Evolutionary conservation across 805 yeast genomes (phyloP), one percentile per base, ranked within the genome.

Genomic region (Cyberlindnera xylosilytica): DNA sequence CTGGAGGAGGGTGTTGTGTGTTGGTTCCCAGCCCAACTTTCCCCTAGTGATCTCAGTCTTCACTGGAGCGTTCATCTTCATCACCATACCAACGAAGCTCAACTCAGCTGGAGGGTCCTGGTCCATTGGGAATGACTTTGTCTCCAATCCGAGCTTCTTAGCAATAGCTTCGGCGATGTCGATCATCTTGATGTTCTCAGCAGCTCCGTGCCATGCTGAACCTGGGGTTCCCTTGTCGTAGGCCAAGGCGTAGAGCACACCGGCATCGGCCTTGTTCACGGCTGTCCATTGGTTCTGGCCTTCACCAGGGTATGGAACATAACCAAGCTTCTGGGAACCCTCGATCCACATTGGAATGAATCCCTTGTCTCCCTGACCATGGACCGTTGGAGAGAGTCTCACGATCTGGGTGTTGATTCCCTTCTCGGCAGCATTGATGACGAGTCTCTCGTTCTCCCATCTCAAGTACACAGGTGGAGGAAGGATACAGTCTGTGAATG

Each of bases 371-470:
- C 49, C 53, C n/a, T 46, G 52, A 18, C 64, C 73, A 46, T 68
- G 72, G n/a, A 62, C 66, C 5, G 61, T 51, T 24, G 68, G 65
- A n/a, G 69, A 49, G 22, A 68, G 46, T 47, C 68, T 56, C 1
- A 68, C 45, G 16, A 45, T 4, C 35, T 29, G 32, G 16, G 19
- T 9, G 59, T 56, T 36, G 32, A 29, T 19, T 4, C 32, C 32
- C 32, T 29, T 29, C 8, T 29, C 32, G 6, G n/a, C 16, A 16
- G 32, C 18, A 8, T 8, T 6, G 12, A 16, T 11, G 19, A 29
- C 20, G 45, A 15, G 9, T 15, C 11, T 4, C 18, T 15, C 32
- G 16, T 29, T 29, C 8, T 29, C 32, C 6, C 12, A 16, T 29
- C 32, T 29, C 13, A 29, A 29, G 18, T 19, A 7, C 10, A 29